A percentile compares a stretch with the other conserved stretches of the same genome.
Evolutionary conservation across 768 basidiomycete species (phyloP).

Genomic region (Pholiota microspora): DNA sequence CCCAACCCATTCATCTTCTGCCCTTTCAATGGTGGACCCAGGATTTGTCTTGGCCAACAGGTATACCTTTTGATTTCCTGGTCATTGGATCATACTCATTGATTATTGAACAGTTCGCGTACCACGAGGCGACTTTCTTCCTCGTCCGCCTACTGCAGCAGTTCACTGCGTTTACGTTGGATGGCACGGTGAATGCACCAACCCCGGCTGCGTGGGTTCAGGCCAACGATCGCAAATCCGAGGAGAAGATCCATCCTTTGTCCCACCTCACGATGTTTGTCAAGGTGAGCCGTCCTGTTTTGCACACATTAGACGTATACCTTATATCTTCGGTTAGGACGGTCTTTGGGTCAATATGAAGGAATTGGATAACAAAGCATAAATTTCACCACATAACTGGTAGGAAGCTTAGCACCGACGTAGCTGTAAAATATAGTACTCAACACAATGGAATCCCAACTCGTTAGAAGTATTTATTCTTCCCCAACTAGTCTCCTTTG

Average conservation of each 20-base stretch:
- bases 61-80: too few species aligned
- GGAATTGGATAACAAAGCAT: too few species aligned
- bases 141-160: conserved; percentile 50
- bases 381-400: too few species aligned
- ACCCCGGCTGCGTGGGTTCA: conserved; percentile 44
- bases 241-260: conserved; percentile 35
- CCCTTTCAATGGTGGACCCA: conserved; percentile 37
- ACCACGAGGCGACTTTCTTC: conserved; percentile 56
- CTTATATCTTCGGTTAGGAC: too few species aligned
- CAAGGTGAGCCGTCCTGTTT: conserved; percentile 16
- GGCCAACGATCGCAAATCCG: conserved; percentile 31
- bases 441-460: too few species aligned
- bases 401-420: too few species aligned
- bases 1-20: conserved; percentile 41
- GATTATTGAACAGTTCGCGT: conserved; percentile 34
- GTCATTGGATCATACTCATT: too few species aligned
- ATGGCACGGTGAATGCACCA: conserved; percentile 32
- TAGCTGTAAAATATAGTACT: too few species aligned
- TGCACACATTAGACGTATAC: neutral
- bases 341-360: too few species aligned
- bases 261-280: conserved; percentile 45
- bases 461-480: too few species aligned
- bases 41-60: conserved; percentile 40
- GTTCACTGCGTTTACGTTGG: conserved; percentile 40
- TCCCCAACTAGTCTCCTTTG: too few species aligned